Base-by-base conservation (phyloP, 192 early-diverging fungal genomes). In the Gamsiella multidivaricata region DNA sequence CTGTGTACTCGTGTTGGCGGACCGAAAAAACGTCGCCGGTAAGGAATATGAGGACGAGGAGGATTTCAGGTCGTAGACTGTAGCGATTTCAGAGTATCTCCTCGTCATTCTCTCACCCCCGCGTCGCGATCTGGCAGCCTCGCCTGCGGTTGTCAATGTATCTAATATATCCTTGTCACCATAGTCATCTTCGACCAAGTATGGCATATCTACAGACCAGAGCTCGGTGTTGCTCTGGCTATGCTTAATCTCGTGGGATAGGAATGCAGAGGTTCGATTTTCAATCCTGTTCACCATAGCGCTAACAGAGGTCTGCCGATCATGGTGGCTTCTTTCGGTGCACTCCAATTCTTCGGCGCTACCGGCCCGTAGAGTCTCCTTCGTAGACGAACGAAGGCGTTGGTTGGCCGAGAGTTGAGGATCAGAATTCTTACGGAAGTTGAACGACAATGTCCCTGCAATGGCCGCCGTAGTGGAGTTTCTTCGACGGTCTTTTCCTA, bases 71-170 rank as follows among this genome's bases (percentile, higher is more conserved):
- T 17, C 32, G 3, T 25, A 34, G 2, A 28, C 9, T 18, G 3
- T 37, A 18, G 42, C 32, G 17, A 15, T 26, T 53, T 22, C 2
- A 32, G n/a, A n/a, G n/a, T 18, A 9, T n/a, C 2, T 54, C 5
- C 26, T 51, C 18, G 7, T 31, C 3, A 41, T 31, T 28, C 56
- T 52, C 55, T 47, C 66, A 5, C 18, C 45, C 18, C 61, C 47
- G 18, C 70, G 70, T 11, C 74, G 65, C 0, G 66, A 78, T 23
- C 53, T 54, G 3, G 74, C 74, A 7, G 60, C 59, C 22, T 78
- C 74, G 28, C 28, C 74, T 3, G 60, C 74, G 23, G 47, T 78
- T 12, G 36, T 68, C 53, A 76, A 42, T 10, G 65, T 41, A n/a
- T 61, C n/a, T 34, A 76, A 15, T 0, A 53, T 37, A 1, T 57